These are phyloP conservation scores for Rhodotorula toruloides DNA, from an alignment of 768 basidiomycete species.

Conservation along the genomic window DNA sequence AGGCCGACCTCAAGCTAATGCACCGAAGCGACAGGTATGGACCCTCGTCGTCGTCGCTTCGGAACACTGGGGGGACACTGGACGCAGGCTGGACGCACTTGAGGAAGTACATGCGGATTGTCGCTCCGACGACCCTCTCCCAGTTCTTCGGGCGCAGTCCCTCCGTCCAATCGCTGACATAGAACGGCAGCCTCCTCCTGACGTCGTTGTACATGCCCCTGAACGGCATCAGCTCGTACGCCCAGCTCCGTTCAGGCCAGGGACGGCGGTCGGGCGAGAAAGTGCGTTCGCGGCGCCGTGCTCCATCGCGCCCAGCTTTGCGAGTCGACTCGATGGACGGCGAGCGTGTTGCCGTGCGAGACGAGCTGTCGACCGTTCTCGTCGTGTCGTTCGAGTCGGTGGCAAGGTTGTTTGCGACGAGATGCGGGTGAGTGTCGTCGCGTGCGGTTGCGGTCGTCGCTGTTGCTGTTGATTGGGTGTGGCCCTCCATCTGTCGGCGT, in stretches of 20 bases:
- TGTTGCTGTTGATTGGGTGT: no score
- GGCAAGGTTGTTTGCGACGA: neutral
- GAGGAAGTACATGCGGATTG: conserved; percentile 76
- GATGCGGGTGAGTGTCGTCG: no score
- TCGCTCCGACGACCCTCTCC: conserved; percentile 81
- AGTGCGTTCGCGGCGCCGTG: neutral
- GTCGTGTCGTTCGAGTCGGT: neutral
- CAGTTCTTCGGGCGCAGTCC: conserved; percentile 61
- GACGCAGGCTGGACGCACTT: conserved; percentile 55
- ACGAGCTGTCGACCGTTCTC: neutral
- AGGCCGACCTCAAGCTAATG: no score
- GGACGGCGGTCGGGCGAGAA: conserved; percentile 25
- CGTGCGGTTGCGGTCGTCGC: no score
- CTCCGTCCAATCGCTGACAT: conserved; percentile 79
- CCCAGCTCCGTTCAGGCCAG: conserved; percentile 20
- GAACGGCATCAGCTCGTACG: conserved; percentile 40
- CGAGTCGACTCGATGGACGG: no score
- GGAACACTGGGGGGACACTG: conserved; percentile 43
- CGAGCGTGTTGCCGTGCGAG: neutral
- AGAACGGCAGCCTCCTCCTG: conserved; percentile 67
- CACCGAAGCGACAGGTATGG: neutral
- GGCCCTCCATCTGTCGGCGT: no score
- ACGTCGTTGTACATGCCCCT: conserved; percentile 68
- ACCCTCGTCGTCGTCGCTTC: conserved; percentile 1
- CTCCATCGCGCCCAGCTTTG: neutral